Evolutionary conservation across 2,329 filamentous ascomycete genomes (phyloP).

Genomic region (Aspergillus glaucus): DNA sequence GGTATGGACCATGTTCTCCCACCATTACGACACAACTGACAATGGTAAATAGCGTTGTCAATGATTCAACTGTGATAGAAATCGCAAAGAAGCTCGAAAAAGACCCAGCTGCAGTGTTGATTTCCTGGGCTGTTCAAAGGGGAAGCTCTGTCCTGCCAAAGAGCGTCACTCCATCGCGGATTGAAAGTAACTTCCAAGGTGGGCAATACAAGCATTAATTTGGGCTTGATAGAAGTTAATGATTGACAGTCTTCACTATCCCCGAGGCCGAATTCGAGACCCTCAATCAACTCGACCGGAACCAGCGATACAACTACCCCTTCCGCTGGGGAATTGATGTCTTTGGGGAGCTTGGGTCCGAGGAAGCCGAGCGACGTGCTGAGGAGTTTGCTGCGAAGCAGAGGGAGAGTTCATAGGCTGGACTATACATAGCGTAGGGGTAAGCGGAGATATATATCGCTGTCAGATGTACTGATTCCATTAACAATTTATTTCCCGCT

Average conservation of each 20-base stretch:
- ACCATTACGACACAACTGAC: neutral
- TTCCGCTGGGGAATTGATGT: slow-evolving; percentile 34
- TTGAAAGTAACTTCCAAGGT: slow-evolving; percentile 44
- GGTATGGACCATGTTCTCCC: slow-evolving; percentile 13
- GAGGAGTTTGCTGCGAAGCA: slow-evolving; percentile 22
- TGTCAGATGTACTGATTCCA: too few relatives aligned
- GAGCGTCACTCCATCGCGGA: slow-evolving; percentile 48
- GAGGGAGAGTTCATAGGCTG: slow-evolving; percentile 4
- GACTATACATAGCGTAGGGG: neutral
- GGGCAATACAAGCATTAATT: too few relatives aligned
- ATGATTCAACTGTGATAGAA: slow-evolving; percentile 55
- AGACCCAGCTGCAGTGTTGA: slow-evolving; percentile 51
- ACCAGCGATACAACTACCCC: slow-evolving; percentile 33
- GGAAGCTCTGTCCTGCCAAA: slow-evolving; percentile 52
- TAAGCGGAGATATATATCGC: neutral
- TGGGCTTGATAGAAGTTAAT: neutral
- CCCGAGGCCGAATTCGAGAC: slow-evolving; percentile 29
- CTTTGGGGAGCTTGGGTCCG: slow-evolving; percentile 31
- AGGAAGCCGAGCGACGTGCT: slow-evolving; percentile 23
- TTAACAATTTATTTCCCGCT: too few relatives aligned
- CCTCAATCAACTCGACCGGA: slow-evolving; percentile 29
- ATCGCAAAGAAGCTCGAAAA: slow-evolving; percentile 57
- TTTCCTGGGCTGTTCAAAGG: slow-evolving; percentile 51
- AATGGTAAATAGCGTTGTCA: slow-evolving; percentile 44
- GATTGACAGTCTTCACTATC: slow-evolving; percentile 23